phyloP scores from a whole-genome alignment of 306 rosid species.

The Rosa rugosa region DNA sequence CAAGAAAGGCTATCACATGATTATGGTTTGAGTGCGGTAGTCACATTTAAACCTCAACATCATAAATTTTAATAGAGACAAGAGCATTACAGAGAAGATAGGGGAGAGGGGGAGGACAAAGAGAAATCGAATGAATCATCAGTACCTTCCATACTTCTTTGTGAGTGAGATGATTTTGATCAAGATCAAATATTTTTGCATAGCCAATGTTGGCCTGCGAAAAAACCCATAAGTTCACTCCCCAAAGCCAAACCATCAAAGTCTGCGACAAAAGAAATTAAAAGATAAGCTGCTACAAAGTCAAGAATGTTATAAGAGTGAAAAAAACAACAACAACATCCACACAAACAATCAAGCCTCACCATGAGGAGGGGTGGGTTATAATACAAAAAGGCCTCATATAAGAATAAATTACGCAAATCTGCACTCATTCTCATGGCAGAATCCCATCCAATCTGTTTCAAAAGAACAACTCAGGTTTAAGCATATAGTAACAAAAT shows the following conservation, averaged over 20 bases:
- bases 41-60: no score
- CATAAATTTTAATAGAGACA: no score
- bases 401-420: conserved; percentile 78
- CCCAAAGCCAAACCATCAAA: conserved; percentile 96
- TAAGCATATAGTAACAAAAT: conserved; percentile 19
- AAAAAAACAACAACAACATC: not conserved
- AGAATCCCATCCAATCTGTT: conserved; percentile 91
- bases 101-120: not conserved
- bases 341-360: conserved; percentile 29
- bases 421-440: conserved; percentile 98
- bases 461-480: conserved; percentile 15
- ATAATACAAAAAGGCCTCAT: conserved; percentile 95
- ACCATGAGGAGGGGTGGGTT: conserved; percentile 95
- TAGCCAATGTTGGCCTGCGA: conserved; percentile 63
- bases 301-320: not conserved
- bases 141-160: conserved; percentile 94
- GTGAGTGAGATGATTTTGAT: conserved; percentile 80
- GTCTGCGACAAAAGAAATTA: conserved; percentile 47
- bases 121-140: not conserved
- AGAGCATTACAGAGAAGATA: no score
- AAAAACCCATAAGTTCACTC: conserved; percentile 83
- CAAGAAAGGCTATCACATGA: no score
- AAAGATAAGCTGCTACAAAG: not conserved
- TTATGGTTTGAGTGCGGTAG: no score
- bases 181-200: conserved; percentile 86